These are phyloP conservation scores for Wickerhamiella galacta DNA, from an alignment of 805 yeast species.

Conservation along the genomic window DNA sequence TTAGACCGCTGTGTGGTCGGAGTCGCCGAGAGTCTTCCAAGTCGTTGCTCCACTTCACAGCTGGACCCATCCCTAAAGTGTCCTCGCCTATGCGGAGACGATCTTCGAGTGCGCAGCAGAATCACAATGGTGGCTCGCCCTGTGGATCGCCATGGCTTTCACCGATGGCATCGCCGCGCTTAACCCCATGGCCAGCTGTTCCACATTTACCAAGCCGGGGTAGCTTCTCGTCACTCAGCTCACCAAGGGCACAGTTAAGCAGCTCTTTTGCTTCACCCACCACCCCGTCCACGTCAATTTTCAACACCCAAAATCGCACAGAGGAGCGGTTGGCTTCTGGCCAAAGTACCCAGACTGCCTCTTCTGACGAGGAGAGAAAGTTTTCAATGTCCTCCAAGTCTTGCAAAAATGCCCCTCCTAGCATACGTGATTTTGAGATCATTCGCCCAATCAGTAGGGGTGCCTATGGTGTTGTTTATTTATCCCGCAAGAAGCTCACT, in stretches of 20 bases:
- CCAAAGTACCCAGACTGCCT: no score
- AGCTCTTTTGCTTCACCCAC: no score
- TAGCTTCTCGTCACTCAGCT: no score
- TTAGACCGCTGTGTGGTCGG: no score
- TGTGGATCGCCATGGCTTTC: slow-evolving; percentile 5
- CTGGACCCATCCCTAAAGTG: no score
- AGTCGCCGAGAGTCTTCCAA: no score
- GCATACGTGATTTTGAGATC: slow-evolving; percentile 76
- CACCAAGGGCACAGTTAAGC: no score
- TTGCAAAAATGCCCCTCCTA: slow-evolving; percentile 28
- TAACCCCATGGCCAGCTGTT: background rate
- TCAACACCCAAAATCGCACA: no score
- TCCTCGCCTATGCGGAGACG: slow-evolving; percentile 2
- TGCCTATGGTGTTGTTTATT: slow-evolving; percentile 89
- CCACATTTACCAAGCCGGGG: no score
- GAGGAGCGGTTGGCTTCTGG: no score
- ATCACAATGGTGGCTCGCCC: slow-evolving; percentile 8
- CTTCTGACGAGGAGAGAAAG: slow-evolving; percentile 2
- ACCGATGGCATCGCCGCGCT: slow-evolving; percentile 3
- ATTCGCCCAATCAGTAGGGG: slow-evolving; percentile 91
- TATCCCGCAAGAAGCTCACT: slow-evolving; percentile 66
- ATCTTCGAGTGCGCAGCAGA: background rate
- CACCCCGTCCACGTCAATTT: no score
- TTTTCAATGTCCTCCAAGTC: background rate
- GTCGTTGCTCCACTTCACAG: no score